Base-by-base conservation (phyloP, 306 rosid genomes). In the Elaeagnus macrophylla region DNA sequence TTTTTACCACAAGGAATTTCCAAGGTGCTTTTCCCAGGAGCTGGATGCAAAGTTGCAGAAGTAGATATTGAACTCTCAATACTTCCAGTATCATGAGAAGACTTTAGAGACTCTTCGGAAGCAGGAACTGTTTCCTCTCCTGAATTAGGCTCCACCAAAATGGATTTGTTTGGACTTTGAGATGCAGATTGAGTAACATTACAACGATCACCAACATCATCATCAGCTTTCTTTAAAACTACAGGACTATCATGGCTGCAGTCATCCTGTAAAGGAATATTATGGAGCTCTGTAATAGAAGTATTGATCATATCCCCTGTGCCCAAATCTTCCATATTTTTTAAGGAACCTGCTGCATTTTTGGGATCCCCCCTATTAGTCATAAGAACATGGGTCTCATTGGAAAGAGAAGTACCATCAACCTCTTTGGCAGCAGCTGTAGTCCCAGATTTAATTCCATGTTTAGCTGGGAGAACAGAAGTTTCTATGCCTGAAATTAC, bases 291-390 rank as follows among this genome's bases (percentile, higher is more conserved):
- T 6, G 36, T 19, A 64, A 51, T 38, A 60, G 18, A 44, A 54
- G 56, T 44, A 25, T 44, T 63, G 12, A 40, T 51, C 52, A 54
- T 41, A 19, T 44, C 62, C 44, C 44, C 56, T 45, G 37, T 53
- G 3, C 48, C 59, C 40, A 41, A n/a, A 48, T 66, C 83, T 46
- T 38, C 67, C 65, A 72, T 63, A 71, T 72, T 71, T 50, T 55
- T 62, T 19, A 58, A 65, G 63, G 69, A 56, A 62, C 56, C 59
- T 17, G 73, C 49, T 44, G 43, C 11, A 8, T 56, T 64, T 68
- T 62, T 72, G 58, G 69, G 59, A 36, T 62, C 60, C 37, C 39
- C 66, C 50, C 32, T 64, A 65, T 46, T 57, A 41, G 73, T 49
- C 41, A 40, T 50, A 2, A 37, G 51, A 61, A 42, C 46, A 18